These are phyloP conservation scores for Aureococcus anophagefferens DNA, from an alignment of 108 stramenopile genomes.

Conservation along the genomic window DNA sequence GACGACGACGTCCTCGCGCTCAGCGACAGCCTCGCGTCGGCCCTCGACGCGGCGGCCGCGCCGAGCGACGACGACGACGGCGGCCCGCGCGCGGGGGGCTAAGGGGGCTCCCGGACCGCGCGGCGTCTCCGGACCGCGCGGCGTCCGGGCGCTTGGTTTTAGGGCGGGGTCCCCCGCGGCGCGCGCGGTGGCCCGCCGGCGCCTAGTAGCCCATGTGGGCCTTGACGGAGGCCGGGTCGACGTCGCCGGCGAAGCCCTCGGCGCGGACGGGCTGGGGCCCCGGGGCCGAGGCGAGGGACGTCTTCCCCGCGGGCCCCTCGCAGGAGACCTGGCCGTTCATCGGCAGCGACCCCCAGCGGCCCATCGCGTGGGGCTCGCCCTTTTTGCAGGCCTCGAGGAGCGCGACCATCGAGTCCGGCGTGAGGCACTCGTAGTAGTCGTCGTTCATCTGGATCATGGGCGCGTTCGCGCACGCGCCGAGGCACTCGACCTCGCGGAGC, in stretches of 20 bases:
- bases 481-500: constrained; percentile 95
- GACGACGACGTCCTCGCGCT: no score
- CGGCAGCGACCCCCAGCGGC: constrained; percentile 95
- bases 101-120: no score
- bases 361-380: constrained; percentile 75
- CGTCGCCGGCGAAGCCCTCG: constrained; percentile 57
- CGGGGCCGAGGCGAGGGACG: constrained; percentile 53
- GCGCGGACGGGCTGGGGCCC: constrained; percentile 57
- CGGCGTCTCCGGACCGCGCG: no score
- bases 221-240: constrained; percentile 93
- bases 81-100: no score
- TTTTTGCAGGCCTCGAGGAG: constrained; percentile 87
- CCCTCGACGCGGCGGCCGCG: no score
- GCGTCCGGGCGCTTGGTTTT: no score
- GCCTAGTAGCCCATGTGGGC: constrained; percentile 85
- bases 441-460: constrained; percentile 99
- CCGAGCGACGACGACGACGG: no score
- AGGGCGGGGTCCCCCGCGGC: no score
- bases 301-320: constrained; percentile 98
- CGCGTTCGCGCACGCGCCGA: constrained; percentile 99
- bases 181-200: no score
- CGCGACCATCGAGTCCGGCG: constrained; percentile 80
- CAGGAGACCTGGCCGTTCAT: constrained; percentile 99
- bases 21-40: no score
- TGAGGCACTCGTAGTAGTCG: constrained; percentile 98